Evolutionary conservation across 176 grass and related monocot species (phyloP).

Genomic region (Canna indica): DNA sequence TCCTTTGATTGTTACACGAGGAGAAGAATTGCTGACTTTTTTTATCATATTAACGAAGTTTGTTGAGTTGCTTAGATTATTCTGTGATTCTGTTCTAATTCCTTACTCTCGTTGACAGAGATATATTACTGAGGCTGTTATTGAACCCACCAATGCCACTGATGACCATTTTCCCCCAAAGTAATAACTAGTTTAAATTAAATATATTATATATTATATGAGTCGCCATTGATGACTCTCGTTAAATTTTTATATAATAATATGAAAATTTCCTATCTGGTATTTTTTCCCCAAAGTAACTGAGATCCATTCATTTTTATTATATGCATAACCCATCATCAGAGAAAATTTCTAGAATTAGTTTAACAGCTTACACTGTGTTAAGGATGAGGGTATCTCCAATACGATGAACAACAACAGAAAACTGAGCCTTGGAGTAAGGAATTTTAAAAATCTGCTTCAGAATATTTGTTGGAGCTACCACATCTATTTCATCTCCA

Average conservation of each 20-base stretch:
- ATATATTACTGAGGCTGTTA: slow-evolving; percentile 65
- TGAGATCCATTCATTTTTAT: too few species aligned
- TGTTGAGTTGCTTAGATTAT: not conserved
- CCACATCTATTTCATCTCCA: slow-evolving; percentile 79
- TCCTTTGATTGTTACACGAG: not conserved
- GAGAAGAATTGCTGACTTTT: not conserved
- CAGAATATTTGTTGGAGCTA: slow-evolving; percentile 85
- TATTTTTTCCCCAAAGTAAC: too few species aligned
- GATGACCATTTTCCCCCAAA: slow-evolving; percentile 42
- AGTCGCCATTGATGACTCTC: too few species aligned
- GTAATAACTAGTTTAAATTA: too few species aligned
- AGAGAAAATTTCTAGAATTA: not conserved
- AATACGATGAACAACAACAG: slow-evolving; percentile 84
- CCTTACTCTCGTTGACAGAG: slow-evolving; percentile 24
- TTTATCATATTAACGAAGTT: not conserved
- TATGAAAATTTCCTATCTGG: too few species aligned
- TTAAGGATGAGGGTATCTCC: slow-evolving; percentile 89
- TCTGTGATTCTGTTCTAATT: slow-evolving; percentile 1
- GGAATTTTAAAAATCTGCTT: too few species aligned
- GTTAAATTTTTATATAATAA: too few species aligned
- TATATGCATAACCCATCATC: too few species aligned
- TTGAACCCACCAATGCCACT: slow-evolving; percentile 55
- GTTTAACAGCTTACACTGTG: slow-evolving; percentile 48
- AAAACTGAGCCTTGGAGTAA: slow-evolving; percentile 89
- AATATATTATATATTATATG: too few species aligned